A percentile compares a stretch with the other conserved stretches of the same genome.
These are phyloP conservation scores for Echinochloa phyllopogon DNA, from an alignment of 176 grass and related monocot genomes.

Conservation along the genomic window DNA sequence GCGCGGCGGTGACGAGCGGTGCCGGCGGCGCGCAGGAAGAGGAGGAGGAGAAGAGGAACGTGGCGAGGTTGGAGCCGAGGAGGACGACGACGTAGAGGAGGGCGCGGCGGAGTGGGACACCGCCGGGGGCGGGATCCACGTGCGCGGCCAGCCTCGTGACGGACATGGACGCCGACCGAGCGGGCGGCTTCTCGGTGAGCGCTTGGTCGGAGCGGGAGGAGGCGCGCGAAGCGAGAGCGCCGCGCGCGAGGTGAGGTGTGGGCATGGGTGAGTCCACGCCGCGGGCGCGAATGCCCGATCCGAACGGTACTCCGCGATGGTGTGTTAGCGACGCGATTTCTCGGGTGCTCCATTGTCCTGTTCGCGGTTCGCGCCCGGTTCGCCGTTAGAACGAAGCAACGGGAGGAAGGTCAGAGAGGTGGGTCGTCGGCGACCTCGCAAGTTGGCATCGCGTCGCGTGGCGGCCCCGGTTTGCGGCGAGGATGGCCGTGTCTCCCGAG, in stretches of 20 bases:
- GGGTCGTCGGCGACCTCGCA: background rate
- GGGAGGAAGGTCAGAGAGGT: too few relatives aligned
- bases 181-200: background rate
- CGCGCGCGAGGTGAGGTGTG: background rate
- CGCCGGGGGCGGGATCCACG: background rate
- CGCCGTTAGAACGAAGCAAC: background rate
- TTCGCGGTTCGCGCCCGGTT: background rate
- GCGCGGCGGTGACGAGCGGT: background rate
- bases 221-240: too few relatives aligned
- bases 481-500: background rate
- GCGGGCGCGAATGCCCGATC: background rate
- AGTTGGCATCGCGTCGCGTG: background rate
- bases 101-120: background rate
- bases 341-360: background rate
- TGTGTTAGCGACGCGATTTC: background rate
- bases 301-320: background rate
- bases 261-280: too few relatives aligned
- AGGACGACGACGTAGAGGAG: background rate
- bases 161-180: background rate
- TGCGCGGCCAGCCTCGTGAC: background rate
- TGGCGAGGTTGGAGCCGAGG: slow-evolving; percentile 34
- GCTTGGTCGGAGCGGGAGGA: background rate
- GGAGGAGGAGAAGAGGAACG: background rate
- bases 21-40: background rate
- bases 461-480: background rate